Evolutionary conservation across 176 grass and related monocot genomes (phyloP).

Genomic region (Hsuehochloa calcarea): DNA sequence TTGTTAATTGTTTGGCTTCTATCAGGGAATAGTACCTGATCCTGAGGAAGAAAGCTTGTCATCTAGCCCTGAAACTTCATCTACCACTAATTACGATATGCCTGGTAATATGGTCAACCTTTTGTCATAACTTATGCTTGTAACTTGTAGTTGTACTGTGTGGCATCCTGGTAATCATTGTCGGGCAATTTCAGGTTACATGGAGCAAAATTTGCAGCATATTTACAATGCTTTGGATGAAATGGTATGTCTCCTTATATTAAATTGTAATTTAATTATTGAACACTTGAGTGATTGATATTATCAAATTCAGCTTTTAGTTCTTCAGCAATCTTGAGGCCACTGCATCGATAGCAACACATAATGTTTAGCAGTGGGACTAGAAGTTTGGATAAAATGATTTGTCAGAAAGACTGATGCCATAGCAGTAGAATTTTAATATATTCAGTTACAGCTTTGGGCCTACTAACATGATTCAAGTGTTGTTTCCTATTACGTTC

Average conservation of each 20-base stretch:
- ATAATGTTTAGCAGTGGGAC: neutral
- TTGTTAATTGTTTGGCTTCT: slow-evolving; percentile 8
- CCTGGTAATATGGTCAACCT: slow-evolving; percentile 13
- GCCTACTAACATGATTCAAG: slow-evolving; percentile 2
- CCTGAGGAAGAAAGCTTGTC: slow-evolving; percentile 43
- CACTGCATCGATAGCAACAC: neutral
- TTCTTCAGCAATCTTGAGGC: slow-evolving; percentile 3
- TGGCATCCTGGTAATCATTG: slow-evolving; percentile 19
- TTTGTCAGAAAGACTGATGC: neutral
- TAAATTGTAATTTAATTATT: slow-evolving; percentile 25
- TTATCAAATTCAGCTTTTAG: slow-evolving; percentile 7
- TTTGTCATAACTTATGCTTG: neutral
- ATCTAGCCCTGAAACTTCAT: slow-evolving; percentile 42
- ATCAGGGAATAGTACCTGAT: slow-evolving; percentile 35
- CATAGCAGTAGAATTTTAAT: neutral
- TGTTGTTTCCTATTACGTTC: neutral
- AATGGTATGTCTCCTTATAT: slow-evolving; percentile 24
- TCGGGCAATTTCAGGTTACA: slow-evolving; percentile 33
- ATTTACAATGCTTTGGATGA: neutral
- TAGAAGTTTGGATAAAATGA: slow-evolving; percentile 1
- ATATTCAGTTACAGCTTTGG: slow-evolving; percentile 4
- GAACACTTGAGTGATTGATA: neutral
- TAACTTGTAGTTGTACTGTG: neutral
- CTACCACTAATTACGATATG: slow-evolving; percentile 33
- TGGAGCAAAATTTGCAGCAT: slow-evolving; percentile 29